These are phyloP conservation scores for Athelia psychrophila DNA, from an alignment of 1,284 basidiomycete genomes.

Conservation along the genomic window DNA sequence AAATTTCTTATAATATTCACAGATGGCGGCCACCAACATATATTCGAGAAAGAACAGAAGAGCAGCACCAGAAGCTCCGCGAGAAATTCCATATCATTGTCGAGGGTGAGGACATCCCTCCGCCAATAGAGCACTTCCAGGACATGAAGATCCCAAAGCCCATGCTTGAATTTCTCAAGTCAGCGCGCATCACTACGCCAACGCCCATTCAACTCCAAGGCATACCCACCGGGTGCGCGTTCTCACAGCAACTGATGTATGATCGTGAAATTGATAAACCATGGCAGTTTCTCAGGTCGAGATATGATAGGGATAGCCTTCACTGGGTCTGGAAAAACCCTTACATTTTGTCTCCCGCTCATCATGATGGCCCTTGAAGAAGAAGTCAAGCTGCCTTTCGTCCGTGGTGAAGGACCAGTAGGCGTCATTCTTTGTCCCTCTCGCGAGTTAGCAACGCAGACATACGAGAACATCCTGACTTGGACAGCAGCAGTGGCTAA, in stretches of 20 bases:
- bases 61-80: slow-evolving; percentile 74
- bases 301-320: slow-evolving; percentile 97
- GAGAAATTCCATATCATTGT: slow-evolving; percentile 92
- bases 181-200: slow-evolving; percentile 83
- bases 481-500: slow-evolving; percentile 86
- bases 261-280: background rate
- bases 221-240: slow-evolving; percentile 86
- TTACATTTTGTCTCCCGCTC: slow-evolving; percentile 90
- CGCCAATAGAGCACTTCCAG: slow-evolving; percentile 91
- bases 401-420: slow-evolving; percentile 92
- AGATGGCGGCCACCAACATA: slow-evolving; percentile 91
- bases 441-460: slow-evolving; percentile 92
- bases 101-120: slow-evolving; percentile 91
- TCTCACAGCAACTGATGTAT: background rate
- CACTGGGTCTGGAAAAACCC: slow-evolving; percentile 90
- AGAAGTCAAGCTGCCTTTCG: slow-evolving; percentile 86
- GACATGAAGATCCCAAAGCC: slow-evolving; percentile 97
- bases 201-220: slow-evolving; percentile 98
- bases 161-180: slow-evolving; percentile 80
- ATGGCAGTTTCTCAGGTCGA: slow-evolving; percentile 77
- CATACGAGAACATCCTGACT: slow-evolving; percentile 88
- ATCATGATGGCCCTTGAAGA: slow-evolving; percentile 96
- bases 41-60: slow-evolving; percentile 68
- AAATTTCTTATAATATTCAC: slow-evolving; percentile 6
- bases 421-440: slow-evolving; percentile 96